Evolutionary conservation across 1,284 basidiomycete genomes (phyloP).

Genomic region (Cryptococcus sp.): DNA sequence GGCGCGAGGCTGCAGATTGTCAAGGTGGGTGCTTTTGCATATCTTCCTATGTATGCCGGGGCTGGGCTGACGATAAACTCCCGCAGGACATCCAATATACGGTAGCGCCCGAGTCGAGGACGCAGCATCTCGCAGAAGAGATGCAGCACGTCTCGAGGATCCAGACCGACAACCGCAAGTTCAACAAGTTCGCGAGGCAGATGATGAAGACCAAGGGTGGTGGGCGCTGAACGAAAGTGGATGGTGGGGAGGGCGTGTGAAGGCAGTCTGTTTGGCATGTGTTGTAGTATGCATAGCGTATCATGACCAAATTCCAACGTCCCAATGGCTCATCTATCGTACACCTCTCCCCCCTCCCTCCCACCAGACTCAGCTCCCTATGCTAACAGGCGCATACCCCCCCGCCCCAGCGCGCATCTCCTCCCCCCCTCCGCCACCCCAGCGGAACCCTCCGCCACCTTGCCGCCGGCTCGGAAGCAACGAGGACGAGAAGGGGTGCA

Average conservation of each 20-base stretch:
- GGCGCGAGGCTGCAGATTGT: constrained; percentile 35
- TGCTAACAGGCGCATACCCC: constrained; percentile 22
- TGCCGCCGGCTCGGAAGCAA: constrained; percentile 5
- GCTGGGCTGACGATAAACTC: neutral
- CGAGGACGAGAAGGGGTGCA: constrained; percentile 14
- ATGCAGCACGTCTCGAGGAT: constrained; percentile 39
- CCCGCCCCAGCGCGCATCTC: constrained; percentile 14
- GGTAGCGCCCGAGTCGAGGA: constrained; percentile 37
- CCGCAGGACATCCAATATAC: constrained; percentile 46
- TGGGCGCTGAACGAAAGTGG: neutral
- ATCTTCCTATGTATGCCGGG: constrained; percentile 5
- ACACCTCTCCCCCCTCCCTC: too few species aligned
- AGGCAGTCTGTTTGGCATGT: neutral
- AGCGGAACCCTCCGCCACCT: neutral
- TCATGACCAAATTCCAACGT: neutral
- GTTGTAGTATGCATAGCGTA: constrained; percentile 5
- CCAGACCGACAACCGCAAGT: constrained; percentile 45
- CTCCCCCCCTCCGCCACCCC: neutral
- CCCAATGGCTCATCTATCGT: neutral
- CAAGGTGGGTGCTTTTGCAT: constrained; percentile 25
- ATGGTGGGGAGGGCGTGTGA: neutral
- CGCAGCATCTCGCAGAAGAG: constrained; percentile 35
- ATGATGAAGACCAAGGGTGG: constrained; percentile 22
- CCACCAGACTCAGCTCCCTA: constrained; percentile 14
- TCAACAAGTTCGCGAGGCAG: constrained; percentile 47